Conservation (phyloP, 495 filamentous ascomycete genomes). For the Massariosphaeria phaeospora region DNA sequence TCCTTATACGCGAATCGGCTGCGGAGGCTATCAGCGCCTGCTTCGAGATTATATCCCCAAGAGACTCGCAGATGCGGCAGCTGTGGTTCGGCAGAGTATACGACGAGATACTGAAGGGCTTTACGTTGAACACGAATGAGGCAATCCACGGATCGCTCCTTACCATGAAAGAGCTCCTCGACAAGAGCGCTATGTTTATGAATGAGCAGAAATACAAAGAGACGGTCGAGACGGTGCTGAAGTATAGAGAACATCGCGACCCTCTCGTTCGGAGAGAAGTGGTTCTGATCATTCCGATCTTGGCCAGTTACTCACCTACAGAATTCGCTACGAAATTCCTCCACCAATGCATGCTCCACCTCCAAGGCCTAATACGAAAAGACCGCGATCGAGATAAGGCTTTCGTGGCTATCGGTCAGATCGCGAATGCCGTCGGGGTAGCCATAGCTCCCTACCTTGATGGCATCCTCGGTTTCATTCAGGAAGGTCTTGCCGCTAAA, state of each 20-base stretch:
- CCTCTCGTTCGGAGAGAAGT: slow-evolving; percentile 80
- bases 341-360: slow-evolving; percentile 93
- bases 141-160: slow-evolving; percentile 87
- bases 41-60: slow-evolving; percentile 85
- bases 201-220: slow-evolving; percentile 65
- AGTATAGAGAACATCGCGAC: slow-evolving; percentile 87
- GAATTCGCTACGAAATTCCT: slow-evolving; percentile 80
- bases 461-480: slow-evolving; percentile 82
- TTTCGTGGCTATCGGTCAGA: slow-evolving; percentile 89
- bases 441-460: slow-evolving; percentile 94
- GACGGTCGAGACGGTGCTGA: slow-evolving; percentile 83
- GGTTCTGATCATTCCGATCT: slow-evolving; percentile 78
- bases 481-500: slow-evolving; percentile 83
- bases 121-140: slow-evolving; percentile 75
- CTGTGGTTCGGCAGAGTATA: slow-evolving; percentile 84
- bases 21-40: slow-evolving; percentile 87
- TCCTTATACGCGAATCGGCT: slow-evolving; percentile 85
- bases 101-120: slow-evolving; percentile 70
- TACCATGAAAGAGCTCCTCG: slow-evolving; percentile 81
- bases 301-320: slow-evolving; percentile 86
- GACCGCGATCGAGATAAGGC: slow-evolving; percentile 84
- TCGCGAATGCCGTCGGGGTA: slow-evolving; percentile 91
- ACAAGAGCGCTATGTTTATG: slow-evolving; percentile 98
- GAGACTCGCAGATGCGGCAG: slow-evolving; percentile 78
- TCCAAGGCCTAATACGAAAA: slow-evolving; percentile 92